Conservation (phyloP, 2,329 filamentous ascomycete species). For the Curvularia verruculosa region DNA sequence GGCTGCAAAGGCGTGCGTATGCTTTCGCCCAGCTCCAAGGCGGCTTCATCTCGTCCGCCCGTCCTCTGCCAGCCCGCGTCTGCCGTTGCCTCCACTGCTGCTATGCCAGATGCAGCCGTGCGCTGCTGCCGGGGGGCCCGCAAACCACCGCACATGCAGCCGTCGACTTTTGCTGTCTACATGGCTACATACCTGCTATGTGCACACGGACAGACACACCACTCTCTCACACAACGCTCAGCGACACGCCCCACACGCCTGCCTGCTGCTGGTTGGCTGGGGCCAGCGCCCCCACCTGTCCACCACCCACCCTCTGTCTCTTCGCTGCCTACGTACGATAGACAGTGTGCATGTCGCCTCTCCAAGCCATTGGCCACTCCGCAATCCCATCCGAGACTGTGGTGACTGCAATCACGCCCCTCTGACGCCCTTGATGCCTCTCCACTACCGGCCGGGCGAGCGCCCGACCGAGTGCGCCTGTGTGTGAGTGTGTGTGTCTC, state of each 20-base stretch:
- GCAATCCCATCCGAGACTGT: slow-evolving; percentile 26
- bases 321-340: slow-evolving; percentile 15
- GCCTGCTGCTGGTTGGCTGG: slow-evolving; percentile 1
- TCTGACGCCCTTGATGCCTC: slow-evolving; percentile 1
- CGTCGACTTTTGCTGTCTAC: slow-evolving; percentile 5
- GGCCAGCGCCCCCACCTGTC: slow-evolving; percentile 2
- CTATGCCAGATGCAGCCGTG: slow-evolving; percentile 14
- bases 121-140: slow-evolving; percentile 22
- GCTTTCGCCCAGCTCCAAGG: background rate
- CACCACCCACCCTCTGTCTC: slow-evolving; percentile 1
- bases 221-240: no score
- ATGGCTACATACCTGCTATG: no score
- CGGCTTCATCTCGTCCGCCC: background rate
- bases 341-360: slow-evolving; percentile 34
- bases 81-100: slow-evolving; percentile 6
- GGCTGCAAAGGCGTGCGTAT: slow-evolving; percentile 8
- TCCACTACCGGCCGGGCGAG: no score
- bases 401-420: slow-evolving; percentile 3
- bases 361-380: slow-evolving; percentile 27
- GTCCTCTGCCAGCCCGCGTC: background rate
- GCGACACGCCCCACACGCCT: slow-evolving; percentile 6
- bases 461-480: slow-evolving; percentile 4
- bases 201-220: no score
- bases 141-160: slow-evolving; percentile 2
- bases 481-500: no score